Percentiles rank a stretch among this genome's conserved stretches.
These are phyloP conservation scores for Podila minutissima DNA, from an alignment of 192 early-diverging fungal species.

Conservation along the genomic window DNA sequence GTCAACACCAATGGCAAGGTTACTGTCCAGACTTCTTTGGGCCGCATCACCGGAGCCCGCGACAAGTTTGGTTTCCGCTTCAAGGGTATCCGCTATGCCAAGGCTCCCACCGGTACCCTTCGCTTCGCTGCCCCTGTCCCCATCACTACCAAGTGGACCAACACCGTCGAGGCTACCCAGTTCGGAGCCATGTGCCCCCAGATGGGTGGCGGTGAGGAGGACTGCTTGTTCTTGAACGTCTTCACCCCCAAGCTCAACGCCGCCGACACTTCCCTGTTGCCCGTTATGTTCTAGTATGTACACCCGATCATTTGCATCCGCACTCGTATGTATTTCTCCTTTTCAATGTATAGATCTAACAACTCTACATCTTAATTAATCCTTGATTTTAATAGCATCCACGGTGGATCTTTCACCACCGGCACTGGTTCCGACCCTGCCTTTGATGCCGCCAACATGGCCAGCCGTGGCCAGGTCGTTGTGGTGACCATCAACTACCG, in stretches of 20 bases:
- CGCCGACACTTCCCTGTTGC: constrained; percentile 14
- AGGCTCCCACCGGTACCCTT: constrained; percentile 44
- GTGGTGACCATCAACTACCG: constrained; percentile 52
- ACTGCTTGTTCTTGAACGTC: constrained; percentile 53
- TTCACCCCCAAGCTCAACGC: constrained; percentile 45
- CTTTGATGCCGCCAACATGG: constrained; percentile 50
- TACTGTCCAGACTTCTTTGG: constrained; percentile 27
- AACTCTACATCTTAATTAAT: constrained; percentile 20
- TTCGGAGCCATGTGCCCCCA: constrained; percentile 49
- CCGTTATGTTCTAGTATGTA: constrained; percentile 54
- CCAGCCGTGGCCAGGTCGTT: constrained; percentile 45
- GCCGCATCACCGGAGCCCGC: constrained; percentile 37
- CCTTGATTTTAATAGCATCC: constrained; percentile 14
- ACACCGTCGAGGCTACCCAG: constrained; percentile 30
- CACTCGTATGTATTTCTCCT: not conserved
- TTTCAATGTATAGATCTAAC: not conserved
- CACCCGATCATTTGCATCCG: not conserved
- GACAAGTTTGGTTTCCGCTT: constrained; percentile 48
- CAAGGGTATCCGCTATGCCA: constrained; percentile 51
- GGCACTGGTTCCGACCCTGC: constrained; percentile 49
- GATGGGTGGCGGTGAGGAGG: constrained; percentile 42
- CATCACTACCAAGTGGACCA: constrained; percentile 25
- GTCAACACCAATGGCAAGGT: constrained; percentile 29
- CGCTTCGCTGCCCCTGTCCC: constrained; percentile 47
- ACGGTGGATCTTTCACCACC: constrained; percentile 50